phyloP scores from a whole-genome alignment of 192 early-diverging fungal genomes.

The Powellomyces hirtus region DNA sequence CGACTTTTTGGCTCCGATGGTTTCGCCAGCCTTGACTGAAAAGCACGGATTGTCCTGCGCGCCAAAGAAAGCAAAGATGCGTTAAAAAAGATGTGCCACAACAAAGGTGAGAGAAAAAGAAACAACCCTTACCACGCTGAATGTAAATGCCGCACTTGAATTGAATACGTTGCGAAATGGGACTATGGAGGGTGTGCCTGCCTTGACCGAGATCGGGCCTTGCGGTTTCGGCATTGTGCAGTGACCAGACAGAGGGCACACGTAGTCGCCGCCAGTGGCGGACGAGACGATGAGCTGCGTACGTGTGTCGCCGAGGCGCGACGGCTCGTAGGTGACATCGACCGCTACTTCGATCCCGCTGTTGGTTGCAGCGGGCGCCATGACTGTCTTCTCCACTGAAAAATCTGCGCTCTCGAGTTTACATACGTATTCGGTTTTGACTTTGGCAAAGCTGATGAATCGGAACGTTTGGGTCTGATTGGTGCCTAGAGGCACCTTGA shows the following conservation, averaged over 20 bases:
- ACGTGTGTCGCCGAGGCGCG: conserved; percentile 54
- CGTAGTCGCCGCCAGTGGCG: conserved; percentile 54
- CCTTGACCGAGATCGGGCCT: conserved; percentile 56
- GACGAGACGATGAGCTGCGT: conserved; percentile 52
- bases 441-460: conserved; percentile 54
- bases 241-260: conserved; percentile 57
- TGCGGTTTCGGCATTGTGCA: conserved; percentile 55
- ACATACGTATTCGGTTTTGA: conserved; percentile 56
- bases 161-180: conserved; percentile 64
- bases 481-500: conserved; percentile 54
- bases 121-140: conserved; percentile 42
- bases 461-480: conserved; percentile 55
- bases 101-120: background rate
- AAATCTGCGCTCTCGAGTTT: conserved; percentile 56
- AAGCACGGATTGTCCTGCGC: conserved; percentile 60
- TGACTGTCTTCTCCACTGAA: conserved; percentile 51
- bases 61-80: background rate
- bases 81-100: background rate
- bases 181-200: conserved; percentile 40
- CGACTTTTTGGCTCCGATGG: conserved; percentile 53
- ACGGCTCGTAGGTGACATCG: conserved; percentile 61
- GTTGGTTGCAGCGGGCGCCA: conserved; percentile 36
- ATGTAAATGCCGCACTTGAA: conserved; percentile 44
- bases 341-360: conserved; percentile 51
- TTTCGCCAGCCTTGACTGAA: conserved; percentile 51